A percentile compares a stretch with the other conserved stretches of the same genome.
Evolutionary conservation across 441 rosid genomes (phyloP).

Genomic region (Mallotus repandus): DNA sequence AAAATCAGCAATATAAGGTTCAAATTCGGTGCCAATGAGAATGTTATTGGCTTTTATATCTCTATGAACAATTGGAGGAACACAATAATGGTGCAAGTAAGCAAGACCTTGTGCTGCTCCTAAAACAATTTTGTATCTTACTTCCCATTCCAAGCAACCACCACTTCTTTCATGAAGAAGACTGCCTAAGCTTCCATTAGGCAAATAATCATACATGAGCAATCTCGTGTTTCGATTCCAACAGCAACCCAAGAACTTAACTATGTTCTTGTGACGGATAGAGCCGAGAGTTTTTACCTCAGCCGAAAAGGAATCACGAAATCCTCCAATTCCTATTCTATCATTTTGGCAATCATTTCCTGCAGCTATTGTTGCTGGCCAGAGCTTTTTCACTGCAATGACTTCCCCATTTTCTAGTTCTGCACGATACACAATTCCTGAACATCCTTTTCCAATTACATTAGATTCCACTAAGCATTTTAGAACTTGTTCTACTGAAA

Average conservation of each 20-base stretch:
- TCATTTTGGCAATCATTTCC: slow-evolving; percentile 34
- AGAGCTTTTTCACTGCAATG: slow-evolving; percentile 91
- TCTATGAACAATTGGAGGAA: slow-evolving; percentile 89
- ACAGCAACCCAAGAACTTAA: slow-evolving; percentile 87
- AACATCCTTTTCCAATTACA: slow-evolving; percentile 94
- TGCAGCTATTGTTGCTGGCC: slow-evolving; percentile 58
- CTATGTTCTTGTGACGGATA: slow-evolving; percentile 97
- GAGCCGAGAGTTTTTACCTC: slow-evolving; percentile 94
- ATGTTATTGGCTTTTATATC: slow-evolving; percentile 96
- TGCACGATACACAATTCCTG: slow-evolving; percentile 87
- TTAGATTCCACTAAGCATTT: slow-evolving; percentile 75
- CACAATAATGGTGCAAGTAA: slow-evolving; percentile 91
- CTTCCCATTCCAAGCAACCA: slow-evolving; percentile 78
- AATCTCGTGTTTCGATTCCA: slow-evolving; percentile 80
- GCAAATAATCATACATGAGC: slow-evolving; percentile 93
- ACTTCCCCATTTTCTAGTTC: slow-evolving; percentile 83
- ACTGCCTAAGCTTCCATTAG: slow-evolving; percentile 90
- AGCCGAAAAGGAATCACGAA: slow-evolving; percentile 89
- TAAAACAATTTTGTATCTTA: slow-evolving; percentile 69
- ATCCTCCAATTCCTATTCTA: slow-evolving; percentile 35
- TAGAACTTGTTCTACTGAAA: slow-evolving; percentile 80
- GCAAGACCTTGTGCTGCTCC: slow-evolving; percentile 95
- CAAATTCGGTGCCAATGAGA: slow-evolving; percentile 84
- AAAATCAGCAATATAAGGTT: slow-evolving; percentile 93
- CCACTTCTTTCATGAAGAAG: slow-evolving; percentile 84